Evolutionary conservation across 2,329 filamentous ascomycete genomes (phyloP).

Genomic region (Penicillium aurantiogriseum): DNA sequence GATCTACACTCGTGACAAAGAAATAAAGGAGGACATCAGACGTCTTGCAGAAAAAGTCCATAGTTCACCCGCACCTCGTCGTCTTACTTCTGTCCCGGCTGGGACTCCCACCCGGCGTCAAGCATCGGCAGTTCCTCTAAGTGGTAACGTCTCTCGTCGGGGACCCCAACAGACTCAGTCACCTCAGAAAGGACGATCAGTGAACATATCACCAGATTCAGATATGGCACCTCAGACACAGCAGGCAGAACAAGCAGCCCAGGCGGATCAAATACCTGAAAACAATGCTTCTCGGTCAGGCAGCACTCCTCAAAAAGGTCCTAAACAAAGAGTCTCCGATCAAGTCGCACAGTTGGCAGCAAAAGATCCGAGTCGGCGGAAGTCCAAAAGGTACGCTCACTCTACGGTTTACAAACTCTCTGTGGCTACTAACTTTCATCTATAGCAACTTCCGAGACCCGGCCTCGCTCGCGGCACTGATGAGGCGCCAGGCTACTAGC

Average conservation of each 20-base stretch:
- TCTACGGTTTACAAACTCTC: neutral
- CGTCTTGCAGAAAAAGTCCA: neutral
- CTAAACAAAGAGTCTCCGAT: neutral
- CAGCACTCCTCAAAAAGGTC: neutral
- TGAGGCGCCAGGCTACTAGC: constrained; percentile 3
- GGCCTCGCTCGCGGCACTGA: neutral
- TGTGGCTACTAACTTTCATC: neutral
- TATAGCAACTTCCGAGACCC: constrained; percentile 3
- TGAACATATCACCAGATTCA: neutral
- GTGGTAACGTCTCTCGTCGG: neutral
- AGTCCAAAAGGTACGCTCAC: neutral
- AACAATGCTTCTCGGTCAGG: neutral
- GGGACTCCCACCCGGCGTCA: neutral
- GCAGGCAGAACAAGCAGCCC: neutral
- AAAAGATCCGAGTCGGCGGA: neutral
- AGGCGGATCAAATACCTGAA: neutral
- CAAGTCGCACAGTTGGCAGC: neutral
- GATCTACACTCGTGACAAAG: constrained; percentile 45
- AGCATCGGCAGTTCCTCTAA: neutral
- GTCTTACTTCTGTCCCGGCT: neutral
- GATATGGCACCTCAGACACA: neutral
- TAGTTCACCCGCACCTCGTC: neutral
- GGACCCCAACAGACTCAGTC: neutral
- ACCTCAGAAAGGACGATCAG: neutral
- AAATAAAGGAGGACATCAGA: constrained; percentile 46